Base-by-base conservation (phyloP, 2,329 filamentous ascomycete genomes). In the Cytospora piceae region DNA sequence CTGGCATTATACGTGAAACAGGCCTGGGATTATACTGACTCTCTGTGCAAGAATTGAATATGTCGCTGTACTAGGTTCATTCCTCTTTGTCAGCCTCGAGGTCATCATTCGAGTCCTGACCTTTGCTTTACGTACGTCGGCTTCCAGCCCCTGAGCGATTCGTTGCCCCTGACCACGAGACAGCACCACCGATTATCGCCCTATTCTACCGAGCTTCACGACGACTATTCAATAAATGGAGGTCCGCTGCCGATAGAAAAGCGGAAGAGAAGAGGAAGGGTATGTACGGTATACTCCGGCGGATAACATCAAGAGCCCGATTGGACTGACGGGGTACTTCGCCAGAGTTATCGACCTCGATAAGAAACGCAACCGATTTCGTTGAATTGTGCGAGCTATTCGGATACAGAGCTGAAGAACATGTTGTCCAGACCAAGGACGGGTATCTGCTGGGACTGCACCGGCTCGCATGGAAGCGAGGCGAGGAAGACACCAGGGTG, bases 351-450 rank as follows among this genome's bases (percentile, higher is more conserved):
- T 92, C 92, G 49, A 85, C 81, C n/a, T 87, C 89, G 11, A 89
- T 99, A 65, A 90, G 93, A 64, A 90, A 95, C 74, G 93, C 94
- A 5, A 87, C 91, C 67, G 95, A 98, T 74, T 98, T 99, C 76
- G 88, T 93, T 55, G 94, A 98, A 74, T 85, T 99, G n/a, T 98
- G 94, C 77, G 90, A 89, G 49, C 80, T 97, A 15, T 97, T 90
- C 77, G 94, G 94, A 56, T 98, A 97, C 78, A 90, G 92, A 71
- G 92, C 94, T 7, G 95, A 99, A 76, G 95, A 99, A 78, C 95
- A 99, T 76, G 90, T 99, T 58, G 91, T 96, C 14, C 94, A 97
- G 77, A 99, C 95, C 2, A 89, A 88, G 68, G 95, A 99, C 81
- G 95, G 95, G 20, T 99, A 96, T 74, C 82, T 99, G 54, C 85